phyloP scores from a whole-genome alignment of 2,329 filamentous ascomycete genomes.

The Penicillium sp. region DNA sequence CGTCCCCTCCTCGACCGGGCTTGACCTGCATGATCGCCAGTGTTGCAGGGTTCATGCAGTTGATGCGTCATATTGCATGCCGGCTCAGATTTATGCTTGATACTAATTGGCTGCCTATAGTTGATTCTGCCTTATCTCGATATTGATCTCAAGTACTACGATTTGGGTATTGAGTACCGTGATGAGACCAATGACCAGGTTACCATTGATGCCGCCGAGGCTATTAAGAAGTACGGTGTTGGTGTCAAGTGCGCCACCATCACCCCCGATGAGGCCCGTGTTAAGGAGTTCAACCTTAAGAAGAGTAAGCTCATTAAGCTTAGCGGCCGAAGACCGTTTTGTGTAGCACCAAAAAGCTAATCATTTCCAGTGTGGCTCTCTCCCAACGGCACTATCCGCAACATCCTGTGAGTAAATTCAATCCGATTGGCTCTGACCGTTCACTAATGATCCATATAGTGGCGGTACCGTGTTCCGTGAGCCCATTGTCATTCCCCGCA shows the following conservation, averaged over 20 bases:
- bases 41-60: slow-evolving; percentile 18
- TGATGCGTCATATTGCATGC: slow-evolving; percentile 9
- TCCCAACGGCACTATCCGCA: slow-evolving; percentile 83
- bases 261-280: slow-evolving; percentile 93
- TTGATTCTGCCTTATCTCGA: slow-evolving; percentile 96
- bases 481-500: slow-evolving; percentile 91
- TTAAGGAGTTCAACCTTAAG: slow-evolving; percentile 98
- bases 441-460: slow-evolving; percentile 35
- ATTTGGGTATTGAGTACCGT: slow-evolving; percentile 88
- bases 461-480: slow-evolving; percentile 98
- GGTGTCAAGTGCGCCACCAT: slow-evolving; percentile 99
- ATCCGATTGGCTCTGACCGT: background rate
- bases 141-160: slow-evolving; percentile 98
- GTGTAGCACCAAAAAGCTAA: slow-evolving; percentile 11
- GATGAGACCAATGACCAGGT: slow-evolving; percentile 96
- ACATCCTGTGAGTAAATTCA: slow-evolving; percentile 54
- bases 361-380: slow-evolving; percentile 81
- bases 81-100: background rate
- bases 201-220: slow-evolving; percentile 90
- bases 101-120: slow-evolving; percentile 37
- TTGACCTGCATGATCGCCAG: slow-evolving; percentile 19
- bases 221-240: slow-evolving; percentile 98
- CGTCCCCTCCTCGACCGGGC: slow-evolving; percentile 11
- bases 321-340: background rate
- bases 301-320: slow-evolving; percentile 71